Evolutionary conservation across 192 early-diverging fungal genomes (phyloP).

Genomic region (Irineochytrium annulatum): DNA sequence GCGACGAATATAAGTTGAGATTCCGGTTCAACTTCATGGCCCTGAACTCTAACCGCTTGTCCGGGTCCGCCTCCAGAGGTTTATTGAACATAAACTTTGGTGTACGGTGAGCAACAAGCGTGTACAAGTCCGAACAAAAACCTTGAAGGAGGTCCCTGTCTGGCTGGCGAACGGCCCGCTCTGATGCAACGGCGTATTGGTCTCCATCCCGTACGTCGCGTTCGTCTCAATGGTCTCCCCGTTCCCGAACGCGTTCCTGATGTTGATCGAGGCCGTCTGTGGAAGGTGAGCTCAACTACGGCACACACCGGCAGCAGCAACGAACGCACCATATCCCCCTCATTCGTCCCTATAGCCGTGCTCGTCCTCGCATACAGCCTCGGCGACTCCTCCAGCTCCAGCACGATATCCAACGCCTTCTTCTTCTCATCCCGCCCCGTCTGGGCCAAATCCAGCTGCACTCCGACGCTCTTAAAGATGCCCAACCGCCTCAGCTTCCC

Average conservation of each 20-base stretch:
- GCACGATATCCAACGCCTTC: conserved; percentile 64
- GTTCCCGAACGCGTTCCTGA: conserved; percentile 85
- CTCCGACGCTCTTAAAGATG: conserved; percentile 64
- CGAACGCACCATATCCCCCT: conserved; percentile 71
- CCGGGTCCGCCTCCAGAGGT: conserved; percentile 72
- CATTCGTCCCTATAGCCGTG: conserved; percentile 83
- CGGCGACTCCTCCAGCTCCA: conserved; percentile 66
- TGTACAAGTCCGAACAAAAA: conserved; percentile 6
- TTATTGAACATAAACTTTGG: conserved; percentile 46
- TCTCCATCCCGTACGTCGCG: conserved; percentile 67
- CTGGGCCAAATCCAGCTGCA: conserved; percentile 60
- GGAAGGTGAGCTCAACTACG: background rate
- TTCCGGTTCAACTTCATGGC: conserved; percentile 64
- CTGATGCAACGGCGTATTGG: conserved; percentile 25
- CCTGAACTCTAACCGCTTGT: conserved; percentile 57
- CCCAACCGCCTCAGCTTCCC: conserved; percentile 58
- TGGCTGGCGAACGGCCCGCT: conserved; percentile 41
- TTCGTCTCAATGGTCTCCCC: conserved; percentile 75
- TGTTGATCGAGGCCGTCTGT: conserved; percentile 59
- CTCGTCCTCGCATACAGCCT: conserved; percentile 79
- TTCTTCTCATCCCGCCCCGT: conserved; percentile 28
- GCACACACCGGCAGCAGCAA: background rate
- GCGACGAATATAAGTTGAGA: conserved; percentile 61
- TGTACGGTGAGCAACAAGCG: conserved; percentile 9
- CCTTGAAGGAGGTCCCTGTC: conserved; percentile 62